Evolutionary conservation across 108 stramenopile species (phyloP).

Genomic region (Bacterosira constricta): DNA sequence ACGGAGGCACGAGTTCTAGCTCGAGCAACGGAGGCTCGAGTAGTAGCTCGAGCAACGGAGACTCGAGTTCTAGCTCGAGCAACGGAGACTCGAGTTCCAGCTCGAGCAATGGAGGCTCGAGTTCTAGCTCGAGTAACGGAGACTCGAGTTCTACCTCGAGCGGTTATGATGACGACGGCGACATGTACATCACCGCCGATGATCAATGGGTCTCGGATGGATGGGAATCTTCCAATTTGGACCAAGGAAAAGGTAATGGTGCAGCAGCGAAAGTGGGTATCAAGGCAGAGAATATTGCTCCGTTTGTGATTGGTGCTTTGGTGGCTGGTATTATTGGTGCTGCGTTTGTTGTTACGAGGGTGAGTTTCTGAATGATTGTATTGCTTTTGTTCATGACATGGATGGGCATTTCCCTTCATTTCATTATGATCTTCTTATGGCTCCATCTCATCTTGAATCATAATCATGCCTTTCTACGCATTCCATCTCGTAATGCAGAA

Average conservation of each 20-base stretch:
- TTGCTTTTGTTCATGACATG: too few relatives aligned
- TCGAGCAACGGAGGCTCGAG: neutral
- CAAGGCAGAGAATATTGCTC: neutral
- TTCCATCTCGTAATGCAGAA: neutral
- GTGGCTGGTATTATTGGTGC: constrained; percentile 10
- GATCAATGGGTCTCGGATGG: constrained; percentile 2
- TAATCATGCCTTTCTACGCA: too few relatives aligned
- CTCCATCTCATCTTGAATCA: too few relatives aligned
- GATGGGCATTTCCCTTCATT: too few relatives aligned
- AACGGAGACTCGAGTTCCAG: neutral
- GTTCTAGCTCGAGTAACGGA: neutral
- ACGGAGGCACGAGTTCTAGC: neutral
- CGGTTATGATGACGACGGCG: neutral
- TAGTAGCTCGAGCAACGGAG: neutral
- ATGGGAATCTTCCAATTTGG: constrained; percentile 7
- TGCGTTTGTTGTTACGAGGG: constrained; percentile 3
- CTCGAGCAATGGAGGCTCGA: neutral
- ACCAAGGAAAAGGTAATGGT: neutral
- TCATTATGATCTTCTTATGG: too few relatives aligned
- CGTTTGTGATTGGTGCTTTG: constrained; percentile 10
- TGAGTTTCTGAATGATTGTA: too few relatives aligned
- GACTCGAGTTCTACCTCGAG: neutral
- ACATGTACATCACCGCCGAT: neutral
- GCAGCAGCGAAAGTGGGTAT: neutral
- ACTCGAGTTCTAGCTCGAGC: neutral